Percentiles rank a stretch among this genome's conserved stretches.
phyloP scores from a whole-genome alignment of 768 basidiomycete species.

The Kwoniella dendrophila region DNA sequence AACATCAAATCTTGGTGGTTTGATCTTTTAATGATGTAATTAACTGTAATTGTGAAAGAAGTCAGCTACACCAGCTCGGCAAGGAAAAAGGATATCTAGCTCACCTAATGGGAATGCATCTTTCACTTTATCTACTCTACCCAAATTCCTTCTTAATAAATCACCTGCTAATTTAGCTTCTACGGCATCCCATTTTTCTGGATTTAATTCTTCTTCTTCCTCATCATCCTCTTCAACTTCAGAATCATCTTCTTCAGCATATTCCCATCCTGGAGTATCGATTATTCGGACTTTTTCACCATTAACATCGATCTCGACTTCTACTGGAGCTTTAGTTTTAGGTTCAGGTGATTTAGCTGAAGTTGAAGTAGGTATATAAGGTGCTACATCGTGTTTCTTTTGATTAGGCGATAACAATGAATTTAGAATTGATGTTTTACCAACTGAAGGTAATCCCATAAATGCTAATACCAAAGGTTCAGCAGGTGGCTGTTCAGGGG shows the following conservation, averaged over 20 bases:
- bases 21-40: conserved; percentile 69
- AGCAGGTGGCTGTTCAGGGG: conserved; percentile 50
- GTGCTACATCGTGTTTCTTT: conserved; percentile 62
- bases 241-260: conserved; percentile 56
- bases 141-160: conserved; percentile 74
- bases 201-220: conserved; percentile 38
- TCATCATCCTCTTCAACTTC: conserved; percentile 56
- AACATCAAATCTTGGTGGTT: conserved; percentile 83
- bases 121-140: conserved; percentile 80
- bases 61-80: conserved; percentile 2
- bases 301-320: conserved; percentile 64
- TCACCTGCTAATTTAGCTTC: conserved; percentile 62
- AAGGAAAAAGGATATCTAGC: conserved; percentile 42
- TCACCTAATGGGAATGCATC: conserved; percentile 72
- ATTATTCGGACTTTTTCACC: conserved; percentile 67
- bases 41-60: conserved; percentile 58
- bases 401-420: conserved; percentile 63
- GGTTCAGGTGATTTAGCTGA: conserved; percentile 63
- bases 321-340: conserved; percentile 72
- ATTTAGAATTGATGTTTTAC: conserved; percentile 84
- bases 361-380: conserved; percentile 58
- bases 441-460: conserved; percentile 81
- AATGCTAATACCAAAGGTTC: conserved; percentile 71
- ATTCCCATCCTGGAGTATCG: conserved; percentile 85
- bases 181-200: conserved; percentile 52